Evolutionary conservation across 768 basidiomycete genomes (phyloP).

Genomic region (Lactifluus subvellereus): DNA sequence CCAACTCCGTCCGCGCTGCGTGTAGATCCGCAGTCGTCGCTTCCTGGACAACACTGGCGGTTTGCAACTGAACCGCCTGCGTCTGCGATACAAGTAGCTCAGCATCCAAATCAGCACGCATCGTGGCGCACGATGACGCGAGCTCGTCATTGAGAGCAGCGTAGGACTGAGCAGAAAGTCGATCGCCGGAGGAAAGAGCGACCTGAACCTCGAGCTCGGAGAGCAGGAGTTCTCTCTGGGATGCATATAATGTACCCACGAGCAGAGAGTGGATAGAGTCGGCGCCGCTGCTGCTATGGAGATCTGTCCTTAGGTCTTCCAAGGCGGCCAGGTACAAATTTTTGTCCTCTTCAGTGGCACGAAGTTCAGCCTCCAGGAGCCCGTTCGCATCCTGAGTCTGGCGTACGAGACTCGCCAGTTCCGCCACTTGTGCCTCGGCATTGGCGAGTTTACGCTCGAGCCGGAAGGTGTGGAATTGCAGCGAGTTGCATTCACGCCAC

Average conservation of each 20-base stretch:
- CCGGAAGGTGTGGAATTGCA: constrained; percentile 45
- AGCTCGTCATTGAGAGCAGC: constrained; percentile 24
- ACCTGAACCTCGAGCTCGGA: constrained; percentile 10
- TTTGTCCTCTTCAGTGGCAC: constrained; percentile 25
- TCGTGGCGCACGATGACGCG: constrained; percentile 22
- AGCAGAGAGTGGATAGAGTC: neutral
- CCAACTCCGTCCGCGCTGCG: constrained; percentile 24
- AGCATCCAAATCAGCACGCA: constrained; percentile 23
- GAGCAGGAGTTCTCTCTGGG: constrained; percentile 6
- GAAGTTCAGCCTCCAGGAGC: constrained; percentile 32
- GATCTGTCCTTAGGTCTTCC: constrained; percentile 3
- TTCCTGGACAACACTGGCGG: constrained; percentile 38
- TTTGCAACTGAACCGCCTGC: constrained; percentile 36
- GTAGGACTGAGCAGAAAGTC: constrained; percentile 4
- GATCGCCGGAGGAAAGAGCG: constrained; percentile 7
- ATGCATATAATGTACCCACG: neutral
- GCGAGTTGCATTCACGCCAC: constrained; percentile 31
- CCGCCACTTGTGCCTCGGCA: constrained; percentile 59
- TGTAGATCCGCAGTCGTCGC: constrained; percentile 40
- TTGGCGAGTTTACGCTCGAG: constrained; percentile 66
- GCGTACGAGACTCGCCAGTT: constrained; percentile 58
- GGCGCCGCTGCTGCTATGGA: neutral
- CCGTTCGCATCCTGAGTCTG: constrained; percentile 48
- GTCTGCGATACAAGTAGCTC: constrained; percentile 20
- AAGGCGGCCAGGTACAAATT: constrained; percentile 16